Evolutionary conservation across 768 basidiomycete genomes (phyloP).

Genomic region (Kondoa malvinella): DNA sequence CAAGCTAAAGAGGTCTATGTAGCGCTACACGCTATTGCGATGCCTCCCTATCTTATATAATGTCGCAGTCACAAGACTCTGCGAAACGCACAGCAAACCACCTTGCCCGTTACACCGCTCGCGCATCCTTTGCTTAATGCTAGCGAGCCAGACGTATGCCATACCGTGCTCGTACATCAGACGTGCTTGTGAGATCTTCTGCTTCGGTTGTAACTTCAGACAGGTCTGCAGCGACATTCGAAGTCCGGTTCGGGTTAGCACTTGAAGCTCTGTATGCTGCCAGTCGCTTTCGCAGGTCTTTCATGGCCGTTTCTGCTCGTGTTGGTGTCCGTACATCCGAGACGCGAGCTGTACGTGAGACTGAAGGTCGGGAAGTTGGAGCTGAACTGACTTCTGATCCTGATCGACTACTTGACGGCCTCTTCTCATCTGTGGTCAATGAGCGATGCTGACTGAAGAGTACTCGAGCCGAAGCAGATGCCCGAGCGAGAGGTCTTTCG

Average conservation of each 20-base stretch:
- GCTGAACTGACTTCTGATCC: not conserved
- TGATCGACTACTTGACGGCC: not conserved
- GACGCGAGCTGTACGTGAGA: not conserved
- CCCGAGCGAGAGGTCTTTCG: not conserved
- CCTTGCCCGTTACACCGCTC: not conserved
- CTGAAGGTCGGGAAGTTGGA: not conserved
- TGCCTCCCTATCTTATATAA: too few species aligned
- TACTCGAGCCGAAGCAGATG: not conserved
- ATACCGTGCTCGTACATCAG: not conserved
- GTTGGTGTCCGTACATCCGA: not conserved
- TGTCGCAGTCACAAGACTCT: too few species aligned
- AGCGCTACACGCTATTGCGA: too few species aligned
- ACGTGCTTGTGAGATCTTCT: not conserved
- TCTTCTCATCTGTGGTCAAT: not conserved
- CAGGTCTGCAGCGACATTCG: too few species aligned
- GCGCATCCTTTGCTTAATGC: not conserved
- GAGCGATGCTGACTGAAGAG: not conserved
- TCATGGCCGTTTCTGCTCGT: conserved; percentile 6
- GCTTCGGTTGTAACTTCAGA: not conserved
- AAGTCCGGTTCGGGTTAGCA: too few species aligned
- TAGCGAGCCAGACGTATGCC: not conserved
- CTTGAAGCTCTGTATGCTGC: too few species aligned
- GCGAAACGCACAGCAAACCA: not conserved
- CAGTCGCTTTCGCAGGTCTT: conserved; percentile 11
- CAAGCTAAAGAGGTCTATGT: too few species aligned